phyloP scores from a whole-genome alignment of 169 alveolate species.

The Eimeria sp. region DNA sequence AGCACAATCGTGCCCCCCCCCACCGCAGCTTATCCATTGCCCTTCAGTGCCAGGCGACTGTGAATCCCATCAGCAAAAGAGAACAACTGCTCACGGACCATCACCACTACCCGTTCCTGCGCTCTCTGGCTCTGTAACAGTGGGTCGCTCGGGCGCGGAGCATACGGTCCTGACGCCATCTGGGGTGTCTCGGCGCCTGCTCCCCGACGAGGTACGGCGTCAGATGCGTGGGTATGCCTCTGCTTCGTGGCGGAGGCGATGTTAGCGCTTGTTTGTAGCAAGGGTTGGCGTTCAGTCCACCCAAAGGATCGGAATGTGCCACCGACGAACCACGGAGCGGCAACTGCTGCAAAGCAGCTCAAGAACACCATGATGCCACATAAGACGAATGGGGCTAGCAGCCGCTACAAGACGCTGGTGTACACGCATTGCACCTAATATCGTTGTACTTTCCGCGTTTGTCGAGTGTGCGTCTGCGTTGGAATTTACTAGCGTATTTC shows the following conservation, averaged over 20 bases:
- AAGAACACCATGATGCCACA: conserved; percentile 92
- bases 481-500: neutral
- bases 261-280: conserved; percentile 93
- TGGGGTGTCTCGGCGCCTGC: conserved; percentile 91
- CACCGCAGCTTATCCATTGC: neutral
- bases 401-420: neutral
- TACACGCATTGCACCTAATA: neutral
- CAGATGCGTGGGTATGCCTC: conserved; percentile 93
- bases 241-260: conserved; percentile 91
- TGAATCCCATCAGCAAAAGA: neutral
- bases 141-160: conserved; percentile 72
- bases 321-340: conserved; percentile 91
- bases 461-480: neutral
- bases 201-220: conserved; percentile 90
- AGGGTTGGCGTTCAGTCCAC: conserved; percentile 94
- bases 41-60: neutral
- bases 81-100: neutral
- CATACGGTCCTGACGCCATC: conserved; percentile 82
- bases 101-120: conserved; percentile 31
- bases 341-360: conserved; percentile 92
- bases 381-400: conserved; percentile 42
- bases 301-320: conserved; percentile 94
- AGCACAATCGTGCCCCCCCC: neutral
- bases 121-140: conserved; percentile 42
- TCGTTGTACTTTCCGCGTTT: neutral